Conservation (phyloP, 1,139 yeast species). For the Torulaspora globosa region DNA sequence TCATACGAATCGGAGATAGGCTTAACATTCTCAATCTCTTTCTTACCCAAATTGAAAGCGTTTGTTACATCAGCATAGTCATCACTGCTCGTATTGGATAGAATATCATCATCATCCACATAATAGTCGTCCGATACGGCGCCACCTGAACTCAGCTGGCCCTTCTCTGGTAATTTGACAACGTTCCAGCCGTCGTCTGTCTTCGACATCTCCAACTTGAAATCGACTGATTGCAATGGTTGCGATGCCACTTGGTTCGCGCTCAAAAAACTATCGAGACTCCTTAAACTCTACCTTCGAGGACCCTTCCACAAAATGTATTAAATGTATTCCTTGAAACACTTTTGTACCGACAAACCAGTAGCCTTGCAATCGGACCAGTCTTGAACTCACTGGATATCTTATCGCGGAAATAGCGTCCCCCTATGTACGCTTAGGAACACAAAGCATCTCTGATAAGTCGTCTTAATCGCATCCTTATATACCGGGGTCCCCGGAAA, state of each 20-base stretch:
- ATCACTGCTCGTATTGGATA: conserved; percentile 25
- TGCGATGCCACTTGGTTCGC: not conserved
- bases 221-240: not conserved
- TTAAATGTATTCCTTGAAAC: not conserved
- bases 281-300: not conserved
- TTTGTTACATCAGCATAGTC: conserved; percentile 14
- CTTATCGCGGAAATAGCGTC: not conserved
- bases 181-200: conserved; percentile 18
- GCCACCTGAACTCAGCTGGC: conserved; percentile 7
- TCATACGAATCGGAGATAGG: conserved; percentile 11
- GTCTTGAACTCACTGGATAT: not conserved
- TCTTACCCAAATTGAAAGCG: conserved; percentile 6
- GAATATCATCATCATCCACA: conserved; percentile 20
- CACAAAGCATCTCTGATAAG: not conserved
- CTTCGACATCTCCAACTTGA: conserved; percentile 4
- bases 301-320: not conserved
- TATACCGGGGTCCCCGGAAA: conserved; percentile 3
- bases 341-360: not conserved
- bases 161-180: conserved; percentile 12
- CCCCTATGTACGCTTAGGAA: not conserved
- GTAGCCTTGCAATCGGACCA: not conserved
- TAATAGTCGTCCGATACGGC: conserved; percentile 15
- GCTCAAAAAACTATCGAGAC: not conserved
- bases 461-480: conserved; percentile 3
- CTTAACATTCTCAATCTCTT: not conserved